Evolutionary conservation across 192 early-diverging fungal species (phyloP), one percentile per base, ranked within the genome.

Genomic region (Entophlyctis luteolus): DNA sequence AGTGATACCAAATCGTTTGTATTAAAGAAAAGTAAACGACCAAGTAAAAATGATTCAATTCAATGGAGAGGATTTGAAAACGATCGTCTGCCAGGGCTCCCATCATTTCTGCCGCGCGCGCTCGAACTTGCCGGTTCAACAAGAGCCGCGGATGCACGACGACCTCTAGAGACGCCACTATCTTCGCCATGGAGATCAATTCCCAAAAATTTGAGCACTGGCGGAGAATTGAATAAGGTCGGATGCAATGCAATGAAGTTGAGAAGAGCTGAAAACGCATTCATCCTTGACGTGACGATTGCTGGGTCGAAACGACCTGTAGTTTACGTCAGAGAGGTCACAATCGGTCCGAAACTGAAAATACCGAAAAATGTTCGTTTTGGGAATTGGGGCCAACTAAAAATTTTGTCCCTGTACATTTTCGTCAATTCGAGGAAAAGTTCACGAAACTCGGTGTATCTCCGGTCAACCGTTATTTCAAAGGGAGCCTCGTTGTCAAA

Each of bases 231-330:
- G 25, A 33, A 70, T 20, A 70, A 16, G 4, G 45, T 2, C 3
- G 68, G 68, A 62, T 70, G 68, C 46, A 70, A 54, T n/a, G 68
- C 20, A 6, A 70, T 53, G 32, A 70, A 70, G 14, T 58, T 59
- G 5, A 70, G 49, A 16, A 70, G 33, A 3, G 68, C 58, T 39
- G 68, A 60, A 62, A 70, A 70, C 20, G 47, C 37, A 35, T 56
- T 62, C 0, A 39, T 25, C 1, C 59, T 45, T 59, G 49, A 48
- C 1, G 23, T 22, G 31, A 70, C 62, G 0, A 32, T 54, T 35
- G 28, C 58, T 3, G 55, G 25, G 20, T 59, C 20, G 23, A 69
- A 57, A 0, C 67, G 35, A 22, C 47, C 67, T 69, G 14, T 12
- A 53, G 50, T 12, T 12, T 53, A 16, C 12, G 50, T 22, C 20